Evolutionary conservation across 1,139 yeast genomes (phyloP).

Genomic region (Geotrichum bryndzae): DNA sequence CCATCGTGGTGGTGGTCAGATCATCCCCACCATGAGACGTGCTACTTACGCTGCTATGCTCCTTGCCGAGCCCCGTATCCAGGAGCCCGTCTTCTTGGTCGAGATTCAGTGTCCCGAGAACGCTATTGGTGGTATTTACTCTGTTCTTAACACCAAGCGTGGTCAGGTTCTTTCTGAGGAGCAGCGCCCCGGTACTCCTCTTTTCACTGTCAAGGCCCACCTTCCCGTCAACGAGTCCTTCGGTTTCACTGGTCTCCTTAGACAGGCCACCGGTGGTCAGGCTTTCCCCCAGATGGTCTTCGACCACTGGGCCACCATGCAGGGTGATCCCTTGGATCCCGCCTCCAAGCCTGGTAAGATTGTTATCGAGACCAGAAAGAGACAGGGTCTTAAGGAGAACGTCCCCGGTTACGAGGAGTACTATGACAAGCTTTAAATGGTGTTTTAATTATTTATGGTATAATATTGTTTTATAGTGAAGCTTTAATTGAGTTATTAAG

Average conservation of each 20-base stretch:
- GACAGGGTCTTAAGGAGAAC: slow-evolving; percentile 94
- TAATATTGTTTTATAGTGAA: neutral
- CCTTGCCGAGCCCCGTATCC: slow-evolving; percentile 97
- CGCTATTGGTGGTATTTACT: slow-evolving; percentile 99
- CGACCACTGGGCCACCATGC: slow-evolving; percentile 93
- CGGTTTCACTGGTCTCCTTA: slow-evolving; percentile 99
- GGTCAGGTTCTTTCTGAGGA: slow-evolving; percentile 99
- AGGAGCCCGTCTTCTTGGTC: slow-evolving; percentile 98
- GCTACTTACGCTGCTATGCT: slow-evolving; percentile 97
- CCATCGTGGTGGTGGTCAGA: slow-evolving; percentile 99
- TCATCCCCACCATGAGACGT: slow-evolving; percentile 99
- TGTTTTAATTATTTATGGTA: slow-evolving; percentile 5
- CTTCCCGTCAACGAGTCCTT: slow-evolving; percentile 99
- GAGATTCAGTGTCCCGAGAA: slow-evolving; percentile 99
- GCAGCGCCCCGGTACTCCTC: slow-evolving; percentile 99
- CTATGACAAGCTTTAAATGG: slow-evolving; percentile 94
- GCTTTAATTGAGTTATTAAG: neutral
- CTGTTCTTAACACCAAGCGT: slow-evolving; percentile 99
- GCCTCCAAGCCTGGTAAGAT: slow-evolving; percentile 91
- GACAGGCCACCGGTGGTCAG: slow-evolving; percentile 99
- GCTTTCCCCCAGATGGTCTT: slow-evolving; percentile 99
- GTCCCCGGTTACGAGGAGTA: slow-evolving; percentile 99
- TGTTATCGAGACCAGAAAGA: slow-evolving; percentile 85
- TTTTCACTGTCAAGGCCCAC: slow-evolving; percentile 98
- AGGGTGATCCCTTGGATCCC: slow-evolving; percentile 91